These are phyloP conservation scores for Pseudotulostoma volvatum DNA, from an alignment of 495 filamentous ascomycete genomes.

Conservation along the genomic window DNA sequence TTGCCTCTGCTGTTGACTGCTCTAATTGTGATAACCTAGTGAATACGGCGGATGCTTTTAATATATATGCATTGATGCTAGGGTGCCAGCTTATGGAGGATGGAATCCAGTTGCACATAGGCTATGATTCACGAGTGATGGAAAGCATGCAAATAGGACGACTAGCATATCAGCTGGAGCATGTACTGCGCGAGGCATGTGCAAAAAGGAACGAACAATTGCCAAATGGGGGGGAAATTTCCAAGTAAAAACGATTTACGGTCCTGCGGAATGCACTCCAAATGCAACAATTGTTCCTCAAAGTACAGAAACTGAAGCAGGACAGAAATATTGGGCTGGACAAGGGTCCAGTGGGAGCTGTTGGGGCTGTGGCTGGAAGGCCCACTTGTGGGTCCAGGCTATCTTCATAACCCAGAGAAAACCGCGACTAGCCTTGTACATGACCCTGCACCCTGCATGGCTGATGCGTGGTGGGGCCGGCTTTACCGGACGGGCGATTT, in stretches of 20 bases:
- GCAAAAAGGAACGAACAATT: neutral
- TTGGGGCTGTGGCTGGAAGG: conserved; percentile 16
- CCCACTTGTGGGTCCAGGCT: conserved; percentile 24
- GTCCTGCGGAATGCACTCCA: conserved; percentile 7
- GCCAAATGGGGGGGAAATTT: neutral
- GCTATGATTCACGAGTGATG: conserved; percentile 1
- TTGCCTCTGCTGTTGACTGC: too few relatives aligned
- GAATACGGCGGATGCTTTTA: conserved; percentile 1
- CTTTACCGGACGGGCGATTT: conserved; percentile 2
- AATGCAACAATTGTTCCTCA: conserved; percentile 46
- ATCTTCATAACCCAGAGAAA: conserved; percentile 30
- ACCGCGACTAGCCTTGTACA: conserved; percentile 29
- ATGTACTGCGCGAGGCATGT: conserved; percentile 3
- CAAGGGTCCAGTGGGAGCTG: conserved; percentile 2
- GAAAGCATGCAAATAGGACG: neutral
- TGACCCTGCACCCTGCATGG: conserved; percentile 24
- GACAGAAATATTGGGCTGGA: conserved; percentile 8
- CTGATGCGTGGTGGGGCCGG: conserved; percentile 17
- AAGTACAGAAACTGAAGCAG: conserved; percentile 21
- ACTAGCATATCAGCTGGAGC: conserved; percentile 6
- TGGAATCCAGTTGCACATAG: conserved; percentile 1
- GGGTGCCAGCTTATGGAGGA: conserved; percentile 5
- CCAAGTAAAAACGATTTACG: conserved; percentile 1
- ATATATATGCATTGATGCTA: conserved; percentile 9
- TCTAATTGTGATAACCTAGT: too few relatives aligned